These are phyloP conservation scores for Herpotrichia juniperi DNA, from an alignment of 2,329 filamentous ascomycete species.

Conservation along the genomic window DNA sequence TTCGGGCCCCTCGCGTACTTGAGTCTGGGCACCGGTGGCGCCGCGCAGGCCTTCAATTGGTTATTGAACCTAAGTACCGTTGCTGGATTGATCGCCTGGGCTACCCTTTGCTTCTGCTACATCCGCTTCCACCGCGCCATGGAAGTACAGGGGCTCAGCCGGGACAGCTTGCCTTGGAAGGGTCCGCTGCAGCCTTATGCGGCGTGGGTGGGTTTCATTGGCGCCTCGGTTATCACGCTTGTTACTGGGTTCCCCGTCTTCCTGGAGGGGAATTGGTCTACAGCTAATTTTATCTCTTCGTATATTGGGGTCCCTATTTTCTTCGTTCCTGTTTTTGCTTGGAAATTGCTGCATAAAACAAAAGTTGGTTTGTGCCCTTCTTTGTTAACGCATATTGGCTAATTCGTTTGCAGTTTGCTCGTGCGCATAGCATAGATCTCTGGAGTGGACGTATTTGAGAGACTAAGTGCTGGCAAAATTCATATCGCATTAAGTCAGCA, in stretches of 20 bases:
- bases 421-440: background rate
- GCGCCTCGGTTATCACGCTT: conserved; percentile 73
- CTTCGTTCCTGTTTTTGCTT: conserved; percentile 70
- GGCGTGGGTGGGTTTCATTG: conserved; percentile 69
- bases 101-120: conserved; percentile 70
- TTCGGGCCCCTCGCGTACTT: conserved; percentile 76
- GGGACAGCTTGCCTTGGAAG: conserved; percentile 71
- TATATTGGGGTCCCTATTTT: conserved; percentile 72
- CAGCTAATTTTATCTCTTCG: conserved; percentile 75
- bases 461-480: too few species aligned
- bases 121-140: conserved; percentile 74
- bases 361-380: conserved; percentile 45
- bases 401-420: background rate
- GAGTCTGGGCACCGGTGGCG: conserved; percentile 67
- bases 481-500: too few species aligned
- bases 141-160: conserved; percentile 70
- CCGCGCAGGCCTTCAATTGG: conserved; percentile 74
- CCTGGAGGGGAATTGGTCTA: conserved; percentile 69
- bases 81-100: conserved; percentile 60
- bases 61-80: conserved; percentile 76
- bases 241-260: conserved; percentile 80
- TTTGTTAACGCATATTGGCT: background rate
- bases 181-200: conserved; percentile 73
- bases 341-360: conserved; percentile 73
- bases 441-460: background rate